Base-by-base conservation (phyloP, 148 eudicot species). In the Chenopodium album region DNA sequence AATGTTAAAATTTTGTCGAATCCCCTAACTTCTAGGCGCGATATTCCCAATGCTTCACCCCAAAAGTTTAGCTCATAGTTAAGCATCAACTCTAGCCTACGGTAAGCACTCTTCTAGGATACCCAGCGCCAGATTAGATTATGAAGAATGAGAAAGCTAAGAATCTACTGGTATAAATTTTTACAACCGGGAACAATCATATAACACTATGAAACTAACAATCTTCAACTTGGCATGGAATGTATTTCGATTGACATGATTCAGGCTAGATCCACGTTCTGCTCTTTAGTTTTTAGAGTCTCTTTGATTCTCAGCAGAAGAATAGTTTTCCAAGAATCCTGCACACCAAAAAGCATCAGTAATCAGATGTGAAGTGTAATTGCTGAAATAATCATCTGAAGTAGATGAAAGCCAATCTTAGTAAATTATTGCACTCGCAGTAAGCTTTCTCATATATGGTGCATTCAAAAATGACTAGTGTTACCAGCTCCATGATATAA, bases 291-390 rank as follows among this genome's bases (percentile, higher is more conserved):
- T 80, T 87, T 89, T 23, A 89, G 68, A 66, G 54, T 73, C 69
- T 87, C 88, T 83, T 91, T 91, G n/a, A 89, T 88, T 77, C 89
- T 84, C 82, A 87, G 66, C 73, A 91, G 79, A 74, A 89, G 82
- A 37, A 82, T 84, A 9, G 85, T 89, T 82, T 81, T 91, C 92
- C 89, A 87, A 73, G 88, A 64, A 82, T 87, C 92, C 94, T 91
- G 75, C 69, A 80, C 32, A 13, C 72, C 2, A 13, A 44, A 41
- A 9, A n/a, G 8, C 6, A 56, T 56, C 20, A 56, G 62, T 56
- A 0, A 14, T 56, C 62, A 56, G 16, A 56, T 4, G 62, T 16
- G 62, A 56, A 56, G 22, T 56, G 62, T 56, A 56, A 14, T 31
- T 9, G 19, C 46, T 26, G 5, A 34, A 22, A 52, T 4, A 1